A percentile compares a stretch with the other conserved stretches of the same genome.
Conservation (phyloP, 345 rosid species). For the Arabidopsis suecica region DNA sequence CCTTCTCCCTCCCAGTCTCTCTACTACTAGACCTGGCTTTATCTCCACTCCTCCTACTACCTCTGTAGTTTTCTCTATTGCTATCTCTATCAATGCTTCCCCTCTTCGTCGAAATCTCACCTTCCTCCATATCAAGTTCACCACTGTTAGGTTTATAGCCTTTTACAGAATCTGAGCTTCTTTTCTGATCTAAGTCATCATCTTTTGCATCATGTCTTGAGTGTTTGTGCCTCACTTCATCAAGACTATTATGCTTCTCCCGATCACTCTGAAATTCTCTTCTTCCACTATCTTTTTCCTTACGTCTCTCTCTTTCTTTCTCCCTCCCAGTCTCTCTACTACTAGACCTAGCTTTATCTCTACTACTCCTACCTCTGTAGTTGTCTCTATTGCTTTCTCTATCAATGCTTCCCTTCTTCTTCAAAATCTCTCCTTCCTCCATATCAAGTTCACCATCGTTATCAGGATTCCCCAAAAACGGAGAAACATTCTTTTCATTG, state of each 20-base stretch:
- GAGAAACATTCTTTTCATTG: neutral
- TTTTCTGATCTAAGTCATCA: constrained; percentile 39
- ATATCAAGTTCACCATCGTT: neutral
- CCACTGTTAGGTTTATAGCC: constrained; percentile 15
- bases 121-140: neutral
- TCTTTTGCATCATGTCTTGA: constrained; percentile 42
- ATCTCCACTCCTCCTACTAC: constrained; percentile 38
- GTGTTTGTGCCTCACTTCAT: constrained; percentile 41
- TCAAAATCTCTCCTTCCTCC: neutral
- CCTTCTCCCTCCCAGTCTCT: constrained; percentile 39
- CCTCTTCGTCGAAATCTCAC: constrained; percentile 13
- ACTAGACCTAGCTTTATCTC: neutral
- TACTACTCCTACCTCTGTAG: constrained; percentile 44
- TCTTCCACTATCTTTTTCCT: constrained; percentile 51
- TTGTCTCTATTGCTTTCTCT: constrained; percentile 47
- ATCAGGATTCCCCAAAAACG: neutral
- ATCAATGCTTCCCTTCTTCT: constrained; percentile 45
- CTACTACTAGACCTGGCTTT: neutral
- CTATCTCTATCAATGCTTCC: constrained; percentile 48
- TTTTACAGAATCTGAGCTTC: neutral
- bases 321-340: constrained; percentile 37
- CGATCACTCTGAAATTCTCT: constrained; percentile 42
- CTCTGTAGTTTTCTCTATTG: constrained; percentile 45
- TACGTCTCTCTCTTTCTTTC: constrained; percentile 44
- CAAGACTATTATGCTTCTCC: constrained; percentile 36